Evolutionary conservation across 208 protist species (phyloP), one percentile per base, ranked within the genome.

Genomic region (Wallacemonas collosoma): DNA sequence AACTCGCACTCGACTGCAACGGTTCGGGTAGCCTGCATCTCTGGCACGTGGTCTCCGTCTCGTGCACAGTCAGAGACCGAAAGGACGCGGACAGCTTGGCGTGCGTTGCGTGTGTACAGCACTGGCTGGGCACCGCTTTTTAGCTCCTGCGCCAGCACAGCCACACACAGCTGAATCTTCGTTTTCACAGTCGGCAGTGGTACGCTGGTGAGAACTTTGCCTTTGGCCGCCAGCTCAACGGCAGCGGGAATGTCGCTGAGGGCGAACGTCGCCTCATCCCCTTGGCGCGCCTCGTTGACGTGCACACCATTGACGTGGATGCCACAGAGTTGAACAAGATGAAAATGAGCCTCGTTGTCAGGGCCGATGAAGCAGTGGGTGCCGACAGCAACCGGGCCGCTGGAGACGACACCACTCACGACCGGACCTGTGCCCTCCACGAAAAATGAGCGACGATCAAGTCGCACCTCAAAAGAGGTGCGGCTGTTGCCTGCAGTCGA

Each of bases 251-350:
- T 72, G 4, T 93, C 88, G 48, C 96, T 91, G 3, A 99, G 73
- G 1, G 97, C 98, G 85, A 99, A 93, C 2, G 86, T 93, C 17
- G 90, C 95, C 51, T 96, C 90, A 64, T 97, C 89, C n/a, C 90
- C 87, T 3, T 86, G 81, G 70, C 78, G 73, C 2, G 94, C 98
- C 51, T 82, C 64, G 67, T 92, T 97, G 2, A 99, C 95, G 61
- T 97, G 89, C 14, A 87, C 77, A 53, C 97, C 85, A 39, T 97
- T 94, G 41, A 98, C 87, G 64, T 99, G 97, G 63, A 99, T 98
- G 44, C 87, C 85, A 56, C 93, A 86, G 14, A 99, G 66, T 43
- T 68, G 61, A 4, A 98, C 93, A 6, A 71, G 47, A 47, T 87
- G 61, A 71, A 98, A 99, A n/a, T 74, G 64, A 35, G 97, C 98